Base-by-base conservation (phyloP, 306 rosid genomes). In the Prunus campanulata region DNA sequence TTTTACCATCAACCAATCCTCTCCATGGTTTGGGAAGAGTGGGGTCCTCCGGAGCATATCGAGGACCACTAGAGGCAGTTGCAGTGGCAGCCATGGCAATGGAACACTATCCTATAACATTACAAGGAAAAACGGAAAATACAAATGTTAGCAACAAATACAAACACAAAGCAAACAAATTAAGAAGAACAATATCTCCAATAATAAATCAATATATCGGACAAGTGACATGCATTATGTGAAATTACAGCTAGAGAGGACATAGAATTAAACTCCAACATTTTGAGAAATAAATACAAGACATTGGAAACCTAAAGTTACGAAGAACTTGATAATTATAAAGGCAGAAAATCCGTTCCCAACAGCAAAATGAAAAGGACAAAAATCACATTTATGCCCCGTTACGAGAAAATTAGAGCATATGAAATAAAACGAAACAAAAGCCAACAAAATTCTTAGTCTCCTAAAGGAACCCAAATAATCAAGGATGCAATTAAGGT, bases 1-100 rank as follows among this genome's bases (percentile, higher is more conserved):
- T 96, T 87, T 92, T 96, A 9, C 99, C 99, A 86, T 96, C 99
- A 72, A 96, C 98, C 49, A 96, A 94, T 71, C 99, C 99, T 66
- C 78, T 80, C 99, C 99, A 96, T 27, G 99, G 99, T 74, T 88
- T 93, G 10, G 99, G 99, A 12, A 96, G 98, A 12, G 98, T 88
- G 9, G 99, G 99, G 61, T 96, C 99, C 6, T 86, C 89, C 2
- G 99, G 99, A 2, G 98, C 99, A 85, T 92, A 96, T 35, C 99
- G 88, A 2, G 98, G 98, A 81, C 93, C 97, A 52, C 82, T 77
- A 82, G 96, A 56, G 74, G 95, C 93, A 72, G 93, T 88, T 64
- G 91, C 96, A 81, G 90, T 80, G 70, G 98, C 93, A 74, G 98
- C 94, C 99, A 96, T 92, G 62, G 75, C 82, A 89, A 87, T 65